Evolutionary conservation across 2,329 filamentous ascomycete species (phyloP).

Genomic region (Graphilbum fragrans): DNA sequence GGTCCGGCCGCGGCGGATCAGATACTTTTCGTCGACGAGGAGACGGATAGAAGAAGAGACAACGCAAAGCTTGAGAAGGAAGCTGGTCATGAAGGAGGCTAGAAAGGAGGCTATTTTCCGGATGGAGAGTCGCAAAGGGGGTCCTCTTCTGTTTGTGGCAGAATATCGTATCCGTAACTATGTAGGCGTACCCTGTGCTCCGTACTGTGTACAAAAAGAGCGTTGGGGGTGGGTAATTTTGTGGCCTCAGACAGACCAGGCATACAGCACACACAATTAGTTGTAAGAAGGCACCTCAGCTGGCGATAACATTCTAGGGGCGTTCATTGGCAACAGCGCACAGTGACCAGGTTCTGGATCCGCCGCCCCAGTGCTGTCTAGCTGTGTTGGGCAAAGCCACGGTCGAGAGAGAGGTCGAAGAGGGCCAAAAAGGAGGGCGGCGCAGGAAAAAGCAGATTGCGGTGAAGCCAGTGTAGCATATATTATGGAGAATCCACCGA

Average conservation of each 20-base stretch:
- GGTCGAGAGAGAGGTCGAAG: not conserved
- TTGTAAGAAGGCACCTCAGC: too few species aligned
- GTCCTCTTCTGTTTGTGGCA: slow-evolving; percentile 8
- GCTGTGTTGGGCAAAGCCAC: slow-evolving; percentile 8
- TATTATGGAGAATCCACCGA: slow-evolving; percentile 4
- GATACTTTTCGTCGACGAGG: slow-evolving; percentile 31
- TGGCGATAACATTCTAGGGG: not conserved
- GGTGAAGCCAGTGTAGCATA: slow-evolving; percentile 5
- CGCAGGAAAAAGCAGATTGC: slow-evolving; percentile 6
- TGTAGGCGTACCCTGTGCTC: too few species aligned
- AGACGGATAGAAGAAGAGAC: slow-evolving; percentile 31
- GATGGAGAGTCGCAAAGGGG: too few species aligned
- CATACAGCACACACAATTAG: too few species aligned
- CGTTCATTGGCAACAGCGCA: slow-evolving; percentile 8
- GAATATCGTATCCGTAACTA: too few species aligned
- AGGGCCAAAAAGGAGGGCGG: slow-evolving; percentile 1
- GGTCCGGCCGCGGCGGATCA: slow-evolving; percentile 27
- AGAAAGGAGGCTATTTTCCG: not conserved
- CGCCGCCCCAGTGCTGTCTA: slow-evolving; percentile 9
- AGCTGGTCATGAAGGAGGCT: slow-evolving; percentile 30
- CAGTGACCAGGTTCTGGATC: slow-evolving; percentile 3
- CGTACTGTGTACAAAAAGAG: too few species aligned
- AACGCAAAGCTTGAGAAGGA: slow-evolving; percentile 33
- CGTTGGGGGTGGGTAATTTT: not conserved
- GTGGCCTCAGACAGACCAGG: not conserved